Base-by-base conservation (phyloP, 2,329 filamentous ascomycete species). In the Aspergillus thermomutatus region DNA sequence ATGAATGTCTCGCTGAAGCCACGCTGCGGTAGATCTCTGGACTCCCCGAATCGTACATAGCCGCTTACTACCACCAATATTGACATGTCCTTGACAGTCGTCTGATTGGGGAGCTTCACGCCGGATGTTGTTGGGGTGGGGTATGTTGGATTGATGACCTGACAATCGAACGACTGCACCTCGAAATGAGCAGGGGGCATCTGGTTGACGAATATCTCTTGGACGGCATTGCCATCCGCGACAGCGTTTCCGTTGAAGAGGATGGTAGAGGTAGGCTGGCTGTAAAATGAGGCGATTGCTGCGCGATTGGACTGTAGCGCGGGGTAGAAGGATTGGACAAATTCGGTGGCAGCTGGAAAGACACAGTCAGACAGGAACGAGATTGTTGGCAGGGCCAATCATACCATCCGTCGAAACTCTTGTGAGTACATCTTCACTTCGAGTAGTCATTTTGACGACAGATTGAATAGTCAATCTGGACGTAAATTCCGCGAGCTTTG, bases 1-100 rank as follows among this genome's bases (percentile, higher is more conserved):
- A 95, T 83, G 70, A 96, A 88, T 0, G 83, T 87, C 72, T 96
- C 92, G 66, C 86, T 88, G 72, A 96, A 96, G 37, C 84, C 85
- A 63, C 85, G 85, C 71, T 85, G 82, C 14, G 82, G 82, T 14
- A 84, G 83, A 28, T 87, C 83, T 63, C 81, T 81, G 47, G 74
- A 71, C 57, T 84, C 83, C 50, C 87, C 87, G 67, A 89, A 88
- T 61, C 85, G 82, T 40, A 95, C 85, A 60, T 80, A 84, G 4
- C 91, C 91, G 67, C 84, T 89, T 52, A 91, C 85, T 57, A 87
- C 82, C n/a, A 95, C 83, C 37, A 88, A 75, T 58, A 96, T 81
- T 65, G 87, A 84, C 69, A 87, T 89, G 68, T 89, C 86, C 59
- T 83, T 83, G 53, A 68, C 63, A 64, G 68, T 64, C 62, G 73